Evolutionary conservation across 2,329 filamentous ascomycete species (phyloP).

Genomic region (Ceratocystis lukuohia): DNA sequence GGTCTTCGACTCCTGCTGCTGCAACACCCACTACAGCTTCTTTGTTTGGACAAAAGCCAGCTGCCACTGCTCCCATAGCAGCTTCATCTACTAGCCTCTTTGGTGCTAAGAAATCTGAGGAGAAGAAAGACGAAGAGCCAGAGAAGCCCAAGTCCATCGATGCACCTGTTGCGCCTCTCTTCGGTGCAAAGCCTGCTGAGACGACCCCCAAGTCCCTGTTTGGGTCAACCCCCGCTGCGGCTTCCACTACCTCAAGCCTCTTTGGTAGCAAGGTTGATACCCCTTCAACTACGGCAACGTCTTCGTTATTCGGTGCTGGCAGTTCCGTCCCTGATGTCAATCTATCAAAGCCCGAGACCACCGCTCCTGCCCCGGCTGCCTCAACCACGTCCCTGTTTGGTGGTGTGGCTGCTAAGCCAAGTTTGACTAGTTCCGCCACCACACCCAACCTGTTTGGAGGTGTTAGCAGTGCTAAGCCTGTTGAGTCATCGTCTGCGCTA

Average conservation of each 20-base stretch:
- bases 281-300: not conserved
- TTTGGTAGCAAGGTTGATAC: slow-evolving; percentile 16
- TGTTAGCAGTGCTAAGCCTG: slow-evolving; percentile 22
- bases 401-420: not conserved
- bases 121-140: slow-evolving; percentile 4
- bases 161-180: slow-evolving; percentile 22
- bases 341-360: not conserved
- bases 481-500: slow-evolving; percentile 24
- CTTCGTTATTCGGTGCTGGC: slow-evolving; percentile 3
- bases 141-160: slow-evolving; percentile 21
- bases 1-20: slow-evolving; percentile 23
- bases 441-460: slow-evolving; percentile 16
- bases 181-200: slow-evolving; percentile 12
- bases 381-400: slow-evolving; percentile 8
- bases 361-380: not conserved
- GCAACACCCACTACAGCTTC: slow-evolving; percentile 22
- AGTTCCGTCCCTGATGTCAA: not conserved
- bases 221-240: slow-evolving; percentile 2
- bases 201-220: slow-evolving; percentile 18
- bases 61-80: slow-evolving; percentile 27
- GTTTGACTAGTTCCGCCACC: slow-evolving; percentile 10
- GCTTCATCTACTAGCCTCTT: slow-evolving; percentile 27
- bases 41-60: slow-evolving; percentile 23
- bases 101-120: slow-evolving; percentile 26
- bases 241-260: slow-evolving; percentile 15